A percentile compares a stretch with the other conserved stretches of the same genome.
phyloP scores from a whole-genome alignment of 2,329 filamentous ascomycete genomes.

The Penicillium sp. region DNA sequence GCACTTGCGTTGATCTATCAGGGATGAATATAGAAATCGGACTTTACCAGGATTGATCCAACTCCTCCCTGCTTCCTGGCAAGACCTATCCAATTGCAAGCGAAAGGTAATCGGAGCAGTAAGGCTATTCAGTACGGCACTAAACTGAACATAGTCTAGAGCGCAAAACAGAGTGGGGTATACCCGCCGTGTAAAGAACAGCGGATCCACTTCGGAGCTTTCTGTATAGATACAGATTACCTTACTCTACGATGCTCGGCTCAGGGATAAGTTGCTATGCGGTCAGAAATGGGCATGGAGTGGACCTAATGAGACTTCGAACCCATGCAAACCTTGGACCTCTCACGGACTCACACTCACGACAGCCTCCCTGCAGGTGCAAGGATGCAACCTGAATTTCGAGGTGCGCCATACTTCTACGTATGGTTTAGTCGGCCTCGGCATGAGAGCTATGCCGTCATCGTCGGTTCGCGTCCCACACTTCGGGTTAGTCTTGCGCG shows the following conservation, averaged over 20 bases:
- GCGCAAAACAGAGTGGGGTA: slow-evolving; percentile 19
- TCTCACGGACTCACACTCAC: neutral
- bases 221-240: slow-evolving; percentile 17
- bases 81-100: slow-evolving; percentile 2
- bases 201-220: slow-evolving; percentile 18
- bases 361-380: slow-evolving; percentile 5
- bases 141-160: slow-evolving; percentile 16
- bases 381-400: slow-evolving; percentile 7
- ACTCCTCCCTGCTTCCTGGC: neutral
- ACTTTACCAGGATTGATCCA: neutral
- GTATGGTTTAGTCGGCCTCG: slow-evolving; percentile 12
- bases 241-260: slow-evolving; percentile 3
- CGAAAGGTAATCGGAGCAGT: slow-evolving; percentile 10
- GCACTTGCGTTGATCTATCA: neutral
- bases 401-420: slow-evolving; percentile 3
- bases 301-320: neutral
- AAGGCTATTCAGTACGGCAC: slow-evolving; percentile 17
- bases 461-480: slow-evolving; percentile 32
- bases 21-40: neutral
- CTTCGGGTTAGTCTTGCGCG: slow-evolving; percentile 21
- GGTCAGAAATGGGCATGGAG: neutral
- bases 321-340: neutral
- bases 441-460: slow-evolving; percentile 26
- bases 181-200: slow-evolving; percentile 21
- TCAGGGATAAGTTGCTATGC: slow-evolving; percentile 12